These are phyloP conservation scores for Chaetomium sp. DNA, from an alignment of 2,329 filamentous ascomycete genomes.

Conservation along the genomic window DNA sequence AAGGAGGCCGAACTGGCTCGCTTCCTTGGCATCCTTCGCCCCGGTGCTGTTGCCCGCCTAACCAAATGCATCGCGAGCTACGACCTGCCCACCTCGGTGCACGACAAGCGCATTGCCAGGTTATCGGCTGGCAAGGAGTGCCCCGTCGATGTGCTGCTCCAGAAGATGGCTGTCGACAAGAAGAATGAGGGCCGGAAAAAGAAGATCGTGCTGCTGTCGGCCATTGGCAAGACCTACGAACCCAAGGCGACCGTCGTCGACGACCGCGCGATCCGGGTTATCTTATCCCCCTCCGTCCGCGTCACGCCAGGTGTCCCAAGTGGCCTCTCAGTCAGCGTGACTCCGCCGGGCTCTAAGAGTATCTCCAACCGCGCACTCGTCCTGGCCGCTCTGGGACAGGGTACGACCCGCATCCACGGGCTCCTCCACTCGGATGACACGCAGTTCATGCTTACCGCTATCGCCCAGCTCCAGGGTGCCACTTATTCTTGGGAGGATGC, in stretches of 20 bases:
- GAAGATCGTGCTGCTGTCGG: constrained; percentile 90
- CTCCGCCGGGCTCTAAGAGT: constrained; percentile 93
- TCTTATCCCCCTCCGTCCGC: constrained; percentile 76
- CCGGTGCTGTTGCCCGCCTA: constrained; percentile 84
- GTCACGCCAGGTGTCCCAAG: constrained; percentile 72
- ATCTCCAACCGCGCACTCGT: constrained; percentile 94
- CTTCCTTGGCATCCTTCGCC: constrained; percentile 80
- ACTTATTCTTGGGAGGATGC: constrained; percentile 93
- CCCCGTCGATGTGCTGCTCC: constrained; percentile 79
- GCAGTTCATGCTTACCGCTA: constrained; percentile 94
- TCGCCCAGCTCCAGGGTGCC: constrained; percentile 79
- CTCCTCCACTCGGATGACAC: constrained; percentile 95
- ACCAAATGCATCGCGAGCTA: constrained; percentile 95
- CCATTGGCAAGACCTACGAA: constrained; percentile 86
- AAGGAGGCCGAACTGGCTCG: constrained; percentile 94
- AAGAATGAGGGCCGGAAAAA: constrained; percentile 96
- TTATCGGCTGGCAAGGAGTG: constrained; percentile 86
- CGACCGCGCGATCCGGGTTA: constrained; percentile 78
- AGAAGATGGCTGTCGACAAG: constrained; percentile 98
- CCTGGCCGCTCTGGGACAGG: constrained; percentile 85
- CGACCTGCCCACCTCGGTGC: constrained; percentile 79
- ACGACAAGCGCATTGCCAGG: constrained; percentile 79
- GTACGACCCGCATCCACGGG: constrained; percentile 86
- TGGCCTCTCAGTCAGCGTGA: constrained; percentile 70
- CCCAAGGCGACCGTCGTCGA: constrained; percentile 85